phyloP scores from a whole-genome alignment of 2,329 filamentous ascomycete species.

The Parastagonospora avenae region DNA sequence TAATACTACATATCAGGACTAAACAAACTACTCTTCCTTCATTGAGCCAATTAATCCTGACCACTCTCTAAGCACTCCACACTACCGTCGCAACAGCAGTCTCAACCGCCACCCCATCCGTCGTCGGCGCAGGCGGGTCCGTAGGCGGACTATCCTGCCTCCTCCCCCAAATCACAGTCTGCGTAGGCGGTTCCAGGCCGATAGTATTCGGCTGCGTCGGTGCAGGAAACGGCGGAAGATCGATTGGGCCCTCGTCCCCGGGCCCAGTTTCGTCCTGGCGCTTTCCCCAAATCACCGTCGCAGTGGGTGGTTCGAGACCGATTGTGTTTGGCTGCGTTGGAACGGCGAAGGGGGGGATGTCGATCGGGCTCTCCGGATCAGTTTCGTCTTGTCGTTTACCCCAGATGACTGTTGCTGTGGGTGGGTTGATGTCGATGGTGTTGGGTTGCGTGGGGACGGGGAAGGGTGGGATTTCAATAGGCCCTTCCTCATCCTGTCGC shows the following conservation, averaged over 20 bases:
- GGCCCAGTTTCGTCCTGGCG: conserved; percentile 7
- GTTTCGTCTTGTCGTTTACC: conserved; percentile 3
- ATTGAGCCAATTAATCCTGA: too few species aligned
- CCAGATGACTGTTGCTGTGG: conserved; percentile 14
- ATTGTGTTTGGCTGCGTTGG: conserved; percentile 5
- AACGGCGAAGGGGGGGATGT: conserved; percentile 1
- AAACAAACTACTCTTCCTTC: too few species aligned
- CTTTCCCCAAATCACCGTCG: conserved; percentile 18
- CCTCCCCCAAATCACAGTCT: conserved; percentile 13
- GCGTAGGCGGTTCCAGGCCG: conserved; percentile 3
- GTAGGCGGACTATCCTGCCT: neutral
- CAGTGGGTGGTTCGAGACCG: conserved; percentile 3
- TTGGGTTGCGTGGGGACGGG: conserved; percentile 3
- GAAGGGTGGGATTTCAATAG: conserved; percentile 2
- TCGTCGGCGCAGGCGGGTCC: too few species aligned
- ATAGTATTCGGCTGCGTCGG: conserved; percentile 5
- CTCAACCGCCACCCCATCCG: neutral
- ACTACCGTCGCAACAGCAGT: conserved; percentile 3
- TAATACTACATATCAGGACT: too few species aligned
- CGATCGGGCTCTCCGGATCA: conserved; percentile 4
- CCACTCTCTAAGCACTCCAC: conserved; percentile 9
- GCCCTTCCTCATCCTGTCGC: conserved; percentile 6
- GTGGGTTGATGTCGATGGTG: conserved; percentile 4
- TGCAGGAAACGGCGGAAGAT: conserved; percentile 2
- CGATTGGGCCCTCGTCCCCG: conserved; percentile 6